Conservation (phyloP, 2,329 filamentous ascomycete species). For the Aspergillus texensis region DNA sequence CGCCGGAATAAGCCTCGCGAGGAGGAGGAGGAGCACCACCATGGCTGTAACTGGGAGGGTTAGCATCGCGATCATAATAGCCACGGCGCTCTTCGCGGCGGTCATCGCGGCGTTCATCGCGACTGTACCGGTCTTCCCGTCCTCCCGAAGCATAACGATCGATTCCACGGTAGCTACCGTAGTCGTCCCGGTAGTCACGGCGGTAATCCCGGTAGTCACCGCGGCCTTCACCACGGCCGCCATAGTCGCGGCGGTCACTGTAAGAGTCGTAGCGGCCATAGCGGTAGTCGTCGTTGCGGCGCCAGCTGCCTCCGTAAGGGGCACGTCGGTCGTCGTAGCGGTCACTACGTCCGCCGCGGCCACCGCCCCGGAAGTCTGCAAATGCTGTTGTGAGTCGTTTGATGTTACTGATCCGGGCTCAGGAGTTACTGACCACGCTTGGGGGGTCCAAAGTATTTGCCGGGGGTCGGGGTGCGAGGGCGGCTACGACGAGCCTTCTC, state of each 20-base stretch:
- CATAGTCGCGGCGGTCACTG: constrained; percentile 52
- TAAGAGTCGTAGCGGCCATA: constrained; percentile 51
- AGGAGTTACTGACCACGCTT: constrained; percentile 78
- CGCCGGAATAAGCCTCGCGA: constrained; percentile 36
- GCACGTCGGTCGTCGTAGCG: constrained; percentile 58
- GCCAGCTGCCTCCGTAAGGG: constrained; percentile 53
- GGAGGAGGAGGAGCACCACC: constrained; percentile 34
- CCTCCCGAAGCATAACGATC: constrained; percentile 47
- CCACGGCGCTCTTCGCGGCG: constrained; percentile 54
- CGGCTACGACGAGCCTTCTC: constrained; percentile 97
- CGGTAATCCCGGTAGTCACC: constrained; percentile 52
- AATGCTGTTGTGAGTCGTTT: constrained; percentile 13
- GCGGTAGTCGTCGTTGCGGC: constrained; percentile 47
- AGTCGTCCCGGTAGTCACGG: constrained; percentile 45
- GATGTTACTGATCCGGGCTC: neutral
- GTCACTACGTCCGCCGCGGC: constrained; percentile 48
- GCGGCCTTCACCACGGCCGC: constrained; percentile 40
- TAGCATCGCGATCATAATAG: constrained; percentile 59
- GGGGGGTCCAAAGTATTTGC: constrained; percentile 98
- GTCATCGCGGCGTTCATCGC: constrained; percentile 48
- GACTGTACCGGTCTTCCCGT: constrained; percentile 47
- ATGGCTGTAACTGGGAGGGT: constrained; percentile 49
- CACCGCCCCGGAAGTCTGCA: constrained; percentile 43
- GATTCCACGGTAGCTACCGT: constrained; percentile 40
- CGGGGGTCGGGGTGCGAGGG: constrained; percentile 92